A percentile compares a stretch with the other conserved stretches of the same genome.
phyloP scores from a whole-genome alignment of 331 rosid genomes.

The Malus hybrid region DNA sequence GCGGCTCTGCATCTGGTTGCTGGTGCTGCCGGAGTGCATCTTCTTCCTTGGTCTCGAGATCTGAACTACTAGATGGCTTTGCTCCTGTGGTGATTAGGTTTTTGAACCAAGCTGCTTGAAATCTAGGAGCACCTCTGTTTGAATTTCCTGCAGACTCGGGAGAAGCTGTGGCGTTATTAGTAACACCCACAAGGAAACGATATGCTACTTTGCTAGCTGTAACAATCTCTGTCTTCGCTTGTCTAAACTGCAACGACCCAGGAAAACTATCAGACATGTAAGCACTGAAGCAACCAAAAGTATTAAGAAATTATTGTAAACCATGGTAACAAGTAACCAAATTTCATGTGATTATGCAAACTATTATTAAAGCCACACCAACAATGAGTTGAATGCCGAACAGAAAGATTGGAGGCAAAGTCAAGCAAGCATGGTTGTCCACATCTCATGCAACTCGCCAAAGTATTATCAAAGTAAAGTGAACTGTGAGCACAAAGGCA shows the following conservation, averaged over 20 bases:
- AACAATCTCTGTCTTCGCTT: conserved; percentile 88
- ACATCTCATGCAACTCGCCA: not conserved
- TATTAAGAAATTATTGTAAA: too few relatives aligned
- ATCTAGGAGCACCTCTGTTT: conserved; percentile 51
- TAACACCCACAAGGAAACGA: conserved; percentile 66
- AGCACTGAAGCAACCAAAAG: not conserved
- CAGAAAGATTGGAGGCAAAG: not conserved
- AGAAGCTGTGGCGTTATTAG: conserved; percentile 43
- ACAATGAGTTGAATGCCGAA: not conserved
- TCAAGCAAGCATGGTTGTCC: not conserved
- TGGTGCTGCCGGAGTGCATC: conserved; percentile 21
- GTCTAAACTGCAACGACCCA: conserved; percentile 64
- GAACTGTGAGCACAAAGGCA: not conserved
- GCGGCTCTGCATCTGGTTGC: conserved; percentile 27
- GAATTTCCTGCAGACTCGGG: conserved; percentile 56
- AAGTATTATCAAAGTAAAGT: not conserved
- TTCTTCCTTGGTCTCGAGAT: conserved; percentile 43
- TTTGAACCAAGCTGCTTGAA: conserved; percentile 85
- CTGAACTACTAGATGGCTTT: conserved; percentile 77
- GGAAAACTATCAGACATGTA: not conserved
- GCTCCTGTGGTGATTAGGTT: conserved; percentile 67
- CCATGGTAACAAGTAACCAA: too few relatives aligned
- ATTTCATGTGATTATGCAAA: not conserved
- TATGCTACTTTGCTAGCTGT: conserved; percentile 96
- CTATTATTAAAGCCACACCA: not conserved